Percentiles rank a stretch among this genome's conserved stretches.
Evolutionary conservation across 1,139 yeast species (phyloP).

Genomic region (Hyphopichia buzzinii): DNA sequence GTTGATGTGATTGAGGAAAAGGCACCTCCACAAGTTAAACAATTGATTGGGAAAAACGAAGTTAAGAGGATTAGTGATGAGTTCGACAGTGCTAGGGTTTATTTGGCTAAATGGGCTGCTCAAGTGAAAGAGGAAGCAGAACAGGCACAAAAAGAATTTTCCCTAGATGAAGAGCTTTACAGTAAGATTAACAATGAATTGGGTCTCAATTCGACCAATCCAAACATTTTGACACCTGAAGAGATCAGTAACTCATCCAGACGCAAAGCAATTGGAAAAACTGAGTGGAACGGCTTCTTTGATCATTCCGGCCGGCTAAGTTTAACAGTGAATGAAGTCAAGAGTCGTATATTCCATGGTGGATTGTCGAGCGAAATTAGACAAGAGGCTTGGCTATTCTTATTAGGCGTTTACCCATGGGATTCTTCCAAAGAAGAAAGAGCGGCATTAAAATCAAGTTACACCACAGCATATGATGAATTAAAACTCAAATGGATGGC

Average conservation of each 20-base stretch:
- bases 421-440: constrained; percentile 74
- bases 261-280: constrained; percentile 58
- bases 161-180: constrained; percentile 60
- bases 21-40: constrained; percentile 63
- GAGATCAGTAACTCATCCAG: constrained; percentile 64
- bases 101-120: constrained; percentile 95
- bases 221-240: constrained; percentile 52
- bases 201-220: constrained; percentile 42
- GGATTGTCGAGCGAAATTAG: constrained; percentile 65
- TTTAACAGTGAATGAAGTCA: constrained; percentile 73
- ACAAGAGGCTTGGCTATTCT: constrained; percentile 79
- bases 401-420: constrained; percentile 88
- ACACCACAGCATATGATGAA: constrained; percentile 62
- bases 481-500: constrained; percentile 69
- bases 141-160: constrained; percentile 57
- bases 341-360: constrained; percentile 85
- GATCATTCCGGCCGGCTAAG: constrained; percentile 73
- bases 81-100: constrained; percentile 87
- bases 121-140: constrained; percentile 94
- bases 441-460: constrained; percentile 51
- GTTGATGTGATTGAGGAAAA: constrained; percentile 61
- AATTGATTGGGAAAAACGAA: constrained; percentile 71
- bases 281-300: constrained; percentile 87
- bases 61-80: constrained; percentile 81
- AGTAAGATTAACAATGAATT: constrained; percentile 64